Base-by-base conservation (phyloP, 106 monocot genomes). In the Acanthochlamys bracteata region DNA sequence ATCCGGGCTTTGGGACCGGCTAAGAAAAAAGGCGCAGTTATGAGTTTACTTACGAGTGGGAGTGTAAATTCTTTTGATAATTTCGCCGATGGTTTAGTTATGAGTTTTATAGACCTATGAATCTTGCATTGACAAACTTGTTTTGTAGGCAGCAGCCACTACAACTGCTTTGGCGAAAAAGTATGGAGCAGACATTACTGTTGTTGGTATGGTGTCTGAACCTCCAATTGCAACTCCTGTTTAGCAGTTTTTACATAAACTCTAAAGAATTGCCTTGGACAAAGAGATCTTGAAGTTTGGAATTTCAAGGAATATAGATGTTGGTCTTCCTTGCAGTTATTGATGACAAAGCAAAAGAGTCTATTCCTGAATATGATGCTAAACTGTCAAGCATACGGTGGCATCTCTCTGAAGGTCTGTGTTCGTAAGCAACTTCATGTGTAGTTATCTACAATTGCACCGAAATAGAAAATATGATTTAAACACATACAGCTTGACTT, bases 391-490 rank as follows among this genome's bases (percentile, higher is more conserved):
- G 80, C 74, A 91, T 98, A 24, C 66, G 96, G 69, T 91, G 91
- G 91, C 96, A 98, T 56, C 85, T 98, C 51, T 98, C 96, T 26
- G 91, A 98, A 91, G 96, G 96, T 91, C 59, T n/a, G 63, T 55
- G 20, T 76, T 60, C 39, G 13, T n/a, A 33, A 33, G 33, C 33
- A 33, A 33, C 33, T 33, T 3, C 33, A 33, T 33, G 33, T 24
- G 24, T 41, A 25, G 41, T 41, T 62, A 20, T 19, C 1, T 55
- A 10, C 45, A 55, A 6, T 20, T 55, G 20, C 20, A 20, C n/a
- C 1, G 20, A 55, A 20, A 55, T 19, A 22, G 15, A 17, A 55
- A 20, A 21, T 55, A 15, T 51, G 51, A 51, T 13, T 51, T 2
- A 51, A 51, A 51, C 9, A 13, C 51, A 15, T 22, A 12, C 33